Conservation (phyloP, 2,329 filamentous ascomycete genomes). For the Clarireedia hainanense region DNA sequence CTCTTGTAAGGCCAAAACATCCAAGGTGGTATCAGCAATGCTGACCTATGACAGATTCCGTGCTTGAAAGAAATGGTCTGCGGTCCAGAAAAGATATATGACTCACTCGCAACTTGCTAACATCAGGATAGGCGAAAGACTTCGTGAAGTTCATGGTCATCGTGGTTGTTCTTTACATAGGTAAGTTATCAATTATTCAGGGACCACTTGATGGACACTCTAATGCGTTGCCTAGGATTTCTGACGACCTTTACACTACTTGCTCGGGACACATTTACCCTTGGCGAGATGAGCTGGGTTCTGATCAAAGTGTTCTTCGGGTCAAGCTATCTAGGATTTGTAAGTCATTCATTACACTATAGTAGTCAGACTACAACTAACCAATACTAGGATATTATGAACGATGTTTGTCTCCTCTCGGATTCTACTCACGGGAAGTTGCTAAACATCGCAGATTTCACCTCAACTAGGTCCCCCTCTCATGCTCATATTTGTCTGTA, state of each 20-base stretch:
- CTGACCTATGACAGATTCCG: constrained; percentile 48
- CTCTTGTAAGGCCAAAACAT: constrained; percentile 38
- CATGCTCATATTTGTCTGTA: constrained; percentile 58
- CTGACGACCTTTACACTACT: constrained; percentile 78
- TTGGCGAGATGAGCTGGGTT: constrained; percentile 65
- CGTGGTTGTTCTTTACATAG: constrained; percentile 74
- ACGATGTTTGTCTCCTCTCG: constrained; percentile 37
- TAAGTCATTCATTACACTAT: constrained; percentile 29
- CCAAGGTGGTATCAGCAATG: not conserved
- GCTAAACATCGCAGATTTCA: constrained; percentile 30
- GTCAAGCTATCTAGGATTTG: constrained; percentile 66
- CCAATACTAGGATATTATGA: constrained; percentile 45
- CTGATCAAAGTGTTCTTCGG: constrained; percentile 77
- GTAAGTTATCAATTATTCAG: constrained; percentile 29
- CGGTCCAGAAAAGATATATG: not conserved
- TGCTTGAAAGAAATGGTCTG: constrained; percentile 83
- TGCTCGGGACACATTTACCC: constrained; percentile 59
- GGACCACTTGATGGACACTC: not conserved
- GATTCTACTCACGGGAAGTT: not conserved
- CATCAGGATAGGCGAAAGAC: constrained; percentile 56
- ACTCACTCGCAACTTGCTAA: not conserved
- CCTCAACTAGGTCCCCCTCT: constrained; percentile 24
- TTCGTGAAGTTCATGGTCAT: constrained; percentile 79
- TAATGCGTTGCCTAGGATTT: constrained; percentile 46
- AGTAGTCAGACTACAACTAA: not conserved